A percentile compares a stretch with the other conserved stretches of the same genome.
Conservation (phyloP, 176 grass and related monocot species). For the Musa acuminata region DNA sequence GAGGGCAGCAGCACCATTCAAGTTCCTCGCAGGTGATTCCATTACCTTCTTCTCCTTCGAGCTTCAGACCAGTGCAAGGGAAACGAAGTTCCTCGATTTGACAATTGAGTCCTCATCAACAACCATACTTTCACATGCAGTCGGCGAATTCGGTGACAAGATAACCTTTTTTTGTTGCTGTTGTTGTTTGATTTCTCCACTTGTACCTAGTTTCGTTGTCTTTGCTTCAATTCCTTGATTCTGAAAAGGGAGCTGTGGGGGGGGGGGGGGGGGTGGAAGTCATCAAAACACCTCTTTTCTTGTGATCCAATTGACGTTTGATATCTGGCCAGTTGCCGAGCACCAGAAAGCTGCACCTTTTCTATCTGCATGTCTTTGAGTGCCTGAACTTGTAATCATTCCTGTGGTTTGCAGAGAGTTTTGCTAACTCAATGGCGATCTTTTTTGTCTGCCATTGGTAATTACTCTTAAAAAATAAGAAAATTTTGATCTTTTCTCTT, state of each 20-base stretch:
- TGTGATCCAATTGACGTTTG: no score
- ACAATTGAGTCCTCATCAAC: no score
- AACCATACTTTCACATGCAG: not conserved
- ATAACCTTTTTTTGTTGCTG: not conserved
- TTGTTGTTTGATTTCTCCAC: not conserved
- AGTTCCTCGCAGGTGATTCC: slow-evolving; percentile 18
- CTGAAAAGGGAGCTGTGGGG: not conserved
- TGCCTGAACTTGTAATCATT: not conserved
- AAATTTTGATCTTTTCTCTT: no score
- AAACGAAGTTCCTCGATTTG: not conserved
- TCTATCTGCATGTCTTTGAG: not conserved
- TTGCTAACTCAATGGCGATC: no score
- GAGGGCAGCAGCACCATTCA: slow-evolving; percentile 12
- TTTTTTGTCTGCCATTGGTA: no score
- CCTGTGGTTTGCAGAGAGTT: not conserved
- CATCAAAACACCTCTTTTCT: not conserved
- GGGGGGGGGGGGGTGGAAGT: not conserved
- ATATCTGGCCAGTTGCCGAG: no score
- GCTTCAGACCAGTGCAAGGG: not conserved
- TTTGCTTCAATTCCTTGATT: not conserved
- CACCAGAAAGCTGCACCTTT: not conserved
- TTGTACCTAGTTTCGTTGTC: not conserved
- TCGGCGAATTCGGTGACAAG: not conserved
- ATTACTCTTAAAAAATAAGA: no score
- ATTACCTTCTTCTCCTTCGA: slow-evolving; percentile 7